phyloP scores from a whole-genome alignment of 768 basidiomycete genomes.

The Lentinula edodes region DNA sequence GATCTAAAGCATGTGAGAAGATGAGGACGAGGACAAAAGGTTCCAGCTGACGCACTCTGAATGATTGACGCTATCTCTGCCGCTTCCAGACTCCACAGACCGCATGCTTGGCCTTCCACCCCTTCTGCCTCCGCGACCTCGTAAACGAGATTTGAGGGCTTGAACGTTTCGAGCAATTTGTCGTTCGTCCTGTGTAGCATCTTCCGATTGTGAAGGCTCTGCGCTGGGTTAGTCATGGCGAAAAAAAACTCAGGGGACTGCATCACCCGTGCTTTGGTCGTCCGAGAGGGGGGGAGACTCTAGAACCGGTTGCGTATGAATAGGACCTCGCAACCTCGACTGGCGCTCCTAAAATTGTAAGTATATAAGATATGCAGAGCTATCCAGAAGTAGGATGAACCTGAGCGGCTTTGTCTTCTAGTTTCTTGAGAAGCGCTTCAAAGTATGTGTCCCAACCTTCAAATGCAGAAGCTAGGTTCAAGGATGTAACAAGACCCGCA shows the following conservation, averaged over 20 bases:
- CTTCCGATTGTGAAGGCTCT: constrained; percentile 47
- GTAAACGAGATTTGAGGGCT: constrained; percentile 79
- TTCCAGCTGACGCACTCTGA: constrained; percentile 57
- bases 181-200: constrained; percentile 68
- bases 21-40: background rate
- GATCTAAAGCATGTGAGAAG: constrained; percentile 34
- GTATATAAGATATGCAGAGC: constrained; percentile 1
- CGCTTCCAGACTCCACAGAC: constrained; percentile 42
- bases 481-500: constrained; percentile 34
- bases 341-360: constrained; percentile 56
- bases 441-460: constrained; percentile 81
- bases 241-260: background rate
- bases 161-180: constrained; percentile 91
- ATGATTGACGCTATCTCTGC: constrained; percentile 53
- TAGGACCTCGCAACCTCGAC: constrained; percentile 47
- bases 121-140: constrained; percentile 64
- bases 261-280: constrained; percentile 54
- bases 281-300: constrained; percentile 50
- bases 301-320: constrained; percentile 27
- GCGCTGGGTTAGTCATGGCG: constrained; percentile 1
- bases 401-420: constrained; percentile 73
- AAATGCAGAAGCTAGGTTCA: constrained; percentile 69
- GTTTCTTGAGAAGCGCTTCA: constrained; percentile 63
- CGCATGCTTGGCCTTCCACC: constrained; percentile 44
- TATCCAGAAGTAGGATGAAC: constrained; percentile 26